Conservation (phyloP, 2,329 filamentous ascomycete species). For the Rhytidhysteron rufulum region DNA sequence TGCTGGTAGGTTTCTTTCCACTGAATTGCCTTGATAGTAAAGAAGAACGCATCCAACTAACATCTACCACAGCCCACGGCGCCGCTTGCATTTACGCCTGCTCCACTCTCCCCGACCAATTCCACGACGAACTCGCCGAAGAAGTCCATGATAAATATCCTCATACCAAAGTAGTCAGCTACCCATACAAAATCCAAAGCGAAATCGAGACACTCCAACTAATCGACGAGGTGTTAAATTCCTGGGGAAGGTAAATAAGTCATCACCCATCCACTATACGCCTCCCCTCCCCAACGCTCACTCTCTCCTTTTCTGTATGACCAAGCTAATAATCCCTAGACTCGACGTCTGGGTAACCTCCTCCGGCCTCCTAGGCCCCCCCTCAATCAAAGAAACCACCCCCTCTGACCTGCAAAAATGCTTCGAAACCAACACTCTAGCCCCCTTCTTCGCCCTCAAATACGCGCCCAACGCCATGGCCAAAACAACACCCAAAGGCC, state of each 20-base stretch:
- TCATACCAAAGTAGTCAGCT: constrained; percentile 59
- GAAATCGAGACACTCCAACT: constrained; percentile 59
- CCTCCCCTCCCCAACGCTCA: not conserved
- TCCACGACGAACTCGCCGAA: constrained; percentile 41
- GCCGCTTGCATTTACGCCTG: constrained; percentile 63
- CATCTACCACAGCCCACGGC: constrained; percentile 51
- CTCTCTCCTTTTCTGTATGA: too few species aligned
- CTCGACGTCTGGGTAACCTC: constrained; percentile 59
- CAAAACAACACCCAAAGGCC: constrained; percentile 53
- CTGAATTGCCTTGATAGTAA: too few species aligned
- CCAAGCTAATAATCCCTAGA: constrained; percentile 7
- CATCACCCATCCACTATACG: not conserved
- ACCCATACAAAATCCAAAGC: constrained; percentile 56
- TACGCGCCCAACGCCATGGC: constrained; percentile 62
- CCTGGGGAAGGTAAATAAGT: constrained; percentile 44
- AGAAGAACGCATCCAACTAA: not conserved
- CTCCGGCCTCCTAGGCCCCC: constrained; percentile 55
- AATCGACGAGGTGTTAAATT: constrained; percentile 61
- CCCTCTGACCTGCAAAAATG: constrained; percentile 54
- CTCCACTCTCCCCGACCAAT: constrained; percentile 41
- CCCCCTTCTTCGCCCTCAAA: constrained; percentile 63
- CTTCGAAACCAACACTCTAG: constrained; percentile 59
- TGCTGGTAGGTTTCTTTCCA: constrained; percentile 49
- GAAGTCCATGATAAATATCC: constrained; percentile 42
- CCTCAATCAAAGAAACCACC: constrained; percentile 54